Evolutionary conservation across 345 rosid genomes (phyloP).

Genomic region (Conringia planisiliqua): DNA sequence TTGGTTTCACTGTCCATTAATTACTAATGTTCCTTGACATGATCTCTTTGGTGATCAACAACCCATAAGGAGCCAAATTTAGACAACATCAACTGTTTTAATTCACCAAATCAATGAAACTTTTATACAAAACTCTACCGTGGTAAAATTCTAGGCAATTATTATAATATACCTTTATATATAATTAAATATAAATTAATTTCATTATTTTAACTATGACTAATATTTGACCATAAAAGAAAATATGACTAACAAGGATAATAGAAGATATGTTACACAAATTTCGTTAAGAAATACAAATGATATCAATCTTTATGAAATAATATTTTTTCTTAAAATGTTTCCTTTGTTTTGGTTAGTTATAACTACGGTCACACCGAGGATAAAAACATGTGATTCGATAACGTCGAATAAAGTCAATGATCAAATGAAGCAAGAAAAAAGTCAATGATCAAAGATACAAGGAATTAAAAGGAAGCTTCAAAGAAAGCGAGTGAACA

Average conservation of each 20-base stretch:
- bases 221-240: no score
- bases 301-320: background rate
- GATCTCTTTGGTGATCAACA: no score
- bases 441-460: background rate
- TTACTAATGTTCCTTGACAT: no score
- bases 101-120: no score
- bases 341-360: background rate
- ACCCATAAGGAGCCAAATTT: no score
- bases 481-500: background rate
- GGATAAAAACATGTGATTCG: slow-evolving; percentile 12
- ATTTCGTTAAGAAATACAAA: background rate
- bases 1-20: no score
- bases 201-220: background rate
- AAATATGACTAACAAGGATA: background rate
- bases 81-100: no score
- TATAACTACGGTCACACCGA: background rate
- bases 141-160: no score
- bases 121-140: background rate
- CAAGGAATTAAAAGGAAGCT: background rate
- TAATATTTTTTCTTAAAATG: background rate
- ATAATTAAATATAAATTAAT: no score
- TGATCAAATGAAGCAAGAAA: slow-evolving; percentile 14
- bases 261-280: background rate
- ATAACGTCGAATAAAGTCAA: slow-evolving; percentile 13
- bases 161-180: no score